Percentiles rank a stretch among this genome's conserved stretches.
These are phyloP conservation scores for Ophiognomonia clavigignenti-juglandacearum DNA, from an alignment of 2,329 filamentous ascomycete species.

Conservation along the genomic window DNA sequence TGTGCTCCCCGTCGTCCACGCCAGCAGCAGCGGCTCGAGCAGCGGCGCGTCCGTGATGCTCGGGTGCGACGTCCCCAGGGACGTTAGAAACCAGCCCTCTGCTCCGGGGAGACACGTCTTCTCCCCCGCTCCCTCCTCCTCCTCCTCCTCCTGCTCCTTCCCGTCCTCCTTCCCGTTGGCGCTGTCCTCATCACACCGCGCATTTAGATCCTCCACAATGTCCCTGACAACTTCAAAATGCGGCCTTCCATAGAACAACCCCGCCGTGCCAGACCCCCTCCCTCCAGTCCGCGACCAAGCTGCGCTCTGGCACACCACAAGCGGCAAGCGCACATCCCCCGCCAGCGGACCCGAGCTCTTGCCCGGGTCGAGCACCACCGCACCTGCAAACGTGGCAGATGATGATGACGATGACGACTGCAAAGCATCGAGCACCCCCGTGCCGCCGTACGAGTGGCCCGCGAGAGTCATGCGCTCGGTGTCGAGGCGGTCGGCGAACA, in stretches of 20 bases:
- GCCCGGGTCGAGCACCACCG: constrained; percentile 61
- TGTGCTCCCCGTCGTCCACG: constrained; percentile 56
- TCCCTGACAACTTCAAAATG: constrained; percentile 61
- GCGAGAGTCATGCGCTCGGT: constrained; percentile 49
- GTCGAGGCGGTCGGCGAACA: constrained; percentile 51
- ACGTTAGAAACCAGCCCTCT: constrained; percentile 50
- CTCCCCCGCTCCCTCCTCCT: no score
- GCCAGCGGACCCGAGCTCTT: constrained; percentile 61
- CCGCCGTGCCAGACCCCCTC: no score
- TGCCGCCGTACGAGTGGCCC: constrained; percentile 64
- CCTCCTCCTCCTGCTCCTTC: no score
- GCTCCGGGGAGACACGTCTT: no score
- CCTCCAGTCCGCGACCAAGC: constrained; percentile 55
- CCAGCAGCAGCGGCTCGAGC: constrained; percentile 55
- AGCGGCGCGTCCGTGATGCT: constrained; percentile 63
- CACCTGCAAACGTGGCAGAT: constrained; percentile 46
- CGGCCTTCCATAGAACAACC: constrained; percentile 56
- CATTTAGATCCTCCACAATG: constrained; percentile 43
- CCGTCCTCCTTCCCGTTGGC: not conserved
- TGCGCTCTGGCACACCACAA: constrained; percentile 59
- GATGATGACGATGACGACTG: constrained; percentile 34
- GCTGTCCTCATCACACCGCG: constrained; percentile 26
- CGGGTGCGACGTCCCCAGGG: constrained; percentile 53
- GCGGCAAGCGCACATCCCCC: constrained; percentile 50
- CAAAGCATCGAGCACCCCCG: constrained; percentile 57